Percentiles rank a stretch among this genome's conserved stretches.
These are phyloP conservation scores for Monilinia polystroma DNA, from an alignment of 2,329 filamentous ascomycete genomes.

Conservation along the genomic window DNA sequence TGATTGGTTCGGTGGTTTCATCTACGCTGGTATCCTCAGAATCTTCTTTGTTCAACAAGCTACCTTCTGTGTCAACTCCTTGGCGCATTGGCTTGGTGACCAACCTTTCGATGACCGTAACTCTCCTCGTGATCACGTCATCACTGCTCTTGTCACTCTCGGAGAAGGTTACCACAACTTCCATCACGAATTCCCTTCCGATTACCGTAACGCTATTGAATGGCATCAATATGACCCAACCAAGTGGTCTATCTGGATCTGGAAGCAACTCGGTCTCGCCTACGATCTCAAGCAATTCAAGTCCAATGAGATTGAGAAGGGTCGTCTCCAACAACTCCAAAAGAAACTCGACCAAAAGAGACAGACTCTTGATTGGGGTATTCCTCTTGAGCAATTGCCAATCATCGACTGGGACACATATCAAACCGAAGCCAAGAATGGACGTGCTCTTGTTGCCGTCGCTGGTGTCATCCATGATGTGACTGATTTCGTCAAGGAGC, in stretches of 20 bases:
- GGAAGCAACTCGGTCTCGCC: constrained; percentile 81
- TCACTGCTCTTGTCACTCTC: constrained; percentile 81
- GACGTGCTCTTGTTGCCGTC: constrained; percentile 72
- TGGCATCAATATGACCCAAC: constrained; percentile 93
- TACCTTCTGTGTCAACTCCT: constrained; percentile 89
- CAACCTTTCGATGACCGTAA: constrained; percentile 93
- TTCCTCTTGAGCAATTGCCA: constrained; percentile 79
- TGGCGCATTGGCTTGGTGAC: constrained; percentile 88
- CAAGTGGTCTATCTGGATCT: constrained; percentile 83
- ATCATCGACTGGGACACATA: constrained; percentile 88
- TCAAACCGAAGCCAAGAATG: constrained; percentile 72
- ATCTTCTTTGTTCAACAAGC: constrained; percentile 91
- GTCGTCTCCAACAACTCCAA: constrained; percentile 81
- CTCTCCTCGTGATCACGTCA: constrained; percentile 82
- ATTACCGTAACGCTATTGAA: constrained; percentile 88
- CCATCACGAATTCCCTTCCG: constrained; percentile 91
- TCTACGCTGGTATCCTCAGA: constrained; percentile 82
- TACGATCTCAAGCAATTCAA: constrained; percentile 90
- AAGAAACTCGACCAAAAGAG: constrained; percentile 93
- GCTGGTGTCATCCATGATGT: constrained; percentile 87
- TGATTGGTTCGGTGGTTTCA: constrained; percentile 78
- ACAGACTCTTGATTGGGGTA: constrained; percentile 78
- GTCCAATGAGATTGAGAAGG: constrained; percentile 89
- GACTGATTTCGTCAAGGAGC: constrained; percentile 79
- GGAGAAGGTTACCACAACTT: constrained; percentile 94